Conservation (phyloP, 164 flowering plant species). For the Vitis rupestris region DNA sequence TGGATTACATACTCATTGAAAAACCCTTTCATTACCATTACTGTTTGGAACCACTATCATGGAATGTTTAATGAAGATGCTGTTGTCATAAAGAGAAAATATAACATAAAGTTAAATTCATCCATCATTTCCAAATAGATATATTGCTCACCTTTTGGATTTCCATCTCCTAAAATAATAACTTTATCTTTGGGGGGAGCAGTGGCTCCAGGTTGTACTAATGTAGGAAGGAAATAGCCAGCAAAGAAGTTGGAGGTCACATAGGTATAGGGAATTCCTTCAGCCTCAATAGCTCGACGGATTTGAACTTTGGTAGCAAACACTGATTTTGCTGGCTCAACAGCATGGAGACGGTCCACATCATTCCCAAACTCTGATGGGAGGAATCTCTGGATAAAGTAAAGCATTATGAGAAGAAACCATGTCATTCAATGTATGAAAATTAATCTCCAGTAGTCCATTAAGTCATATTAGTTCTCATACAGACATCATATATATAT, state of each 20-base stretch:
- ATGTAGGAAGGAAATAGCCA: background rate
- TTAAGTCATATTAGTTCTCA: too few species aligned
- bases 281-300: constrained; percentile 37
- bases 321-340: constrained; percentile 37
- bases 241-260: constrained; percentile 16
- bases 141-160: constrained; percentile 14
- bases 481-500: too few species aligned
- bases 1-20: too few species aligned
- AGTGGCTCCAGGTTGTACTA: too few species aligned
- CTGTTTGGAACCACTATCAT: too few species aligned
- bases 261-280: constrained; percentile 35
- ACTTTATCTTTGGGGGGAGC: constrained; percentile 13
- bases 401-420: background rate
- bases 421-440: too few species aligned
- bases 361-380: constrained; percentile 48
- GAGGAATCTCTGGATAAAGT: constrained; percentile 31
- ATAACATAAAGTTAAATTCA: too few species aligned
- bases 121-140: too few species aligned
- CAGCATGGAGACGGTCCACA: constrained; percentile 34
- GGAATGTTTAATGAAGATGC: too few species aligned
- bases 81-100: too few species aligned
- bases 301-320: constrained; percentile 21
- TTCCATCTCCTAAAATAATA: constrained; percentile 18
- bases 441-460: too few species aligned
- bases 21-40: too few species aligned